Conservation (phyloP, 2,329 filamentous ascomycete species). For the Neonectria faginata region DNA sequence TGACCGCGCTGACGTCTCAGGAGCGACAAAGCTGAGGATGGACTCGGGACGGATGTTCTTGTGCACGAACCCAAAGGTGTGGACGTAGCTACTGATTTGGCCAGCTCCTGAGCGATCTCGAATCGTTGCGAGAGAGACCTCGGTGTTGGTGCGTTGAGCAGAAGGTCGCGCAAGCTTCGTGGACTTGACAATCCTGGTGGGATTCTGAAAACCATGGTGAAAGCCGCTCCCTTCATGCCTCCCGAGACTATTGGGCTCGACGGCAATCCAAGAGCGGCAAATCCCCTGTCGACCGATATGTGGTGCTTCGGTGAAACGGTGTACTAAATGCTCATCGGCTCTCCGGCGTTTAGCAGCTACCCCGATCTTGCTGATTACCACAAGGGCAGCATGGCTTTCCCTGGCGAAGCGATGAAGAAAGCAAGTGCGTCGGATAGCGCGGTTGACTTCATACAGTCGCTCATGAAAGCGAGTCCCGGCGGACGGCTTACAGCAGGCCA, state of each 20-base stretch:
- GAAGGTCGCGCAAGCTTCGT: background rate
- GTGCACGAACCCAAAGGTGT: conserved; percentile 23
- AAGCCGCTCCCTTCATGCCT: conserved; percentile 10
- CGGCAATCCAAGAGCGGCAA: no score
- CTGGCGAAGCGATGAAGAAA: no score
- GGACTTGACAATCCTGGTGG: background rate
- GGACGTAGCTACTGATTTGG: conserved; percentile 22
- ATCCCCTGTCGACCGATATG: no score
- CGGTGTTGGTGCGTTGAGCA: background rate
- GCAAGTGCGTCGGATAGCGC: no score
- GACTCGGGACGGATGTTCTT: conserved; percentile 24
- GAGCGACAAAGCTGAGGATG: conserved; percentile 2
- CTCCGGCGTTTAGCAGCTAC: no score
- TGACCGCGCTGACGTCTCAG: background rate
- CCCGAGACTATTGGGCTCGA: conserved; percentile 7
- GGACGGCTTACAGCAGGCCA: background rate
- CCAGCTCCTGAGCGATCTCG: conserved; percentile 3
- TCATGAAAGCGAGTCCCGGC: no score
- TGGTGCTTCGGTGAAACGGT: no score
- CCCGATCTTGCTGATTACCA: no score
- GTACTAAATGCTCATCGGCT: no score
- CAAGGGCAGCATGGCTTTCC: no score
- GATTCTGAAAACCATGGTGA: background rate
- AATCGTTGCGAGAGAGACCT: no score
- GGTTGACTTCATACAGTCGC: no score